phyloP scores from a whole-genome alignment of 345 rosid species.

The Pseudoturritis turrita region DNA sequence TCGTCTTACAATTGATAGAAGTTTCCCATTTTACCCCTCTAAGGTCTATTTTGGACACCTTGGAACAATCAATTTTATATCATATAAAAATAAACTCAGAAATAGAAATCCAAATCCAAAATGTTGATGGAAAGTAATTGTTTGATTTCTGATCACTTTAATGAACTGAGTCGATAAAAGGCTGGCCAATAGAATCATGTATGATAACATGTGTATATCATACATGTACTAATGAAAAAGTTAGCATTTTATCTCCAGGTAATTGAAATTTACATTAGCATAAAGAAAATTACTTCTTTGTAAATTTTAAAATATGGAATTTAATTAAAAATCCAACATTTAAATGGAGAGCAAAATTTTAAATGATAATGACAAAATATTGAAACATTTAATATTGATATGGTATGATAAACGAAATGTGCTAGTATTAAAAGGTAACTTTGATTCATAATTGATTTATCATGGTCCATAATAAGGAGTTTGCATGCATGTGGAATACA shows the following conservation, averaged over 20 bases:
- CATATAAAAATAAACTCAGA: neutral
- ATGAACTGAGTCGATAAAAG: too few relatives aligned
- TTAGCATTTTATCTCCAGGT: neutral
- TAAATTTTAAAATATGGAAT: neutral
- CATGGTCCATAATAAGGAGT: neutral
- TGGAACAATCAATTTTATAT: neutral
- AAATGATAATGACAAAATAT: neutral
- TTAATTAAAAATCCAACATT: neutral
- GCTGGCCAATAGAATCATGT: too few relatives aligned
- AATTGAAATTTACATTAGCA: neutral
- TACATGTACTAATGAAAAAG: too few relatives aligned
- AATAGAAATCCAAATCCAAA: neutral
- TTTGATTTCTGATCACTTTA: neutral
- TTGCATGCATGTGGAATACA: constrained; percentile 16
- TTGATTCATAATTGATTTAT: neutral
- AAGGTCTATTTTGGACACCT: constrained; percentile 5
- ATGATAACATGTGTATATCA: too few relatives aligned
- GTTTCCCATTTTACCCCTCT: neutral
- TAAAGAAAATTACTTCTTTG: neutral
- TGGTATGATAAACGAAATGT: neutral
- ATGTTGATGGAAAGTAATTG: neutral
- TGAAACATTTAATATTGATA: neutral
- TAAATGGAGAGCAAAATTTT: neutral
- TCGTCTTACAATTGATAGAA: too few relatives aligned
- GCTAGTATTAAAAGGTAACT: neutral